phyloP scores from a whole-genome alignment of 2,329 filamentous ascomycete species.

The Aureobasidium sp. region DNA sequence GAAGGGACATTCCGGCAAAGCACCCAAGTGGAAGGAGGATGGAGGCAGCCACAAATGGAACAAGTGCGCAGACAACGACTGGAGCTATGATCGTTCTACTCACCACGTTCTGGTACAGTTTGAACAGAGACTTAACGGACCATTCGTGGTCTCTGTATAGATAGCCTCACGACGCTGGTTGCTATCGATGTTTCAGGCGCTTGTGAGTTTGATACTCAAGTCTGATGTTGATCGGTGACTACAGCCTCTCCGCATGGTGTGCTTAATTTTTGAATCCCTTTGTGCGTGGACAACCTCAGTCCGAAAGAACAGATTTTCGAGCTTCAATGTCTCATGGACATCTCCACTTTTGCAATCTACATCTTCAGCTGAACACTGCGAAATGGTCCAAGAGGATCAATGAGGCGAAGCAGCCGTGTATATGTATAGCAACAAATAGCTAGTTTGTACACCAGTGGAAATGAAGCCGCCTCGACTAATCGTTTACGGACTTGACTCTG shows the following conservation, averaged over 20 bases:
- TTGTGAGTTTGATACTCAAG: too few relatives aligned
- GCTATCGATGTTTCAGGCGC: too few relatives aligned
- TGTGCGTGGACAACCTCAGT: too few relatives aligned
- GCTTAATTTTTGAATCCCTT: too few relatives aligned
- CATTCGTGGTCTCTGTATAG: conserved; percentile 2
- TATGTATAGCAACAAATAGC: conserved; percentile 8
- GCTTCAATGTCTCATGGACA: background rate
- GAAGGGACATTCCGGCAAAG: background rate
- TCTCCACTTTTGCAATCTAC: background rate
- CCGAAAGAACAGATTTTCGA: too few relatives aligned
- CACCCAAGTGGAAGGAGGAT: conserved; percentile 1
- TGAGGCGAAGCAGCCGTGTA: background rate
- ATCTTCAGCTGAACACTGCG: background rate
- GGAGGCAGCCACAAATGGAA: background rate
- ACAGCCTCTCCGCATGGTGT: too few relatives aligned
- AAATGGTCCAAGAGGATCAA: background rate
- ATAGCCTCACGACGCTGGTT: too few relatives aligned
- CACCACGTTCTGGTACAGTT: conserved; percentile 2
- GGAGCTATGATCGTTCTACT: background rate
- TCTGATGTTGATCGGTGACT: too few relatives aligned
- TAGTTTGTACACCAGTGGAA: background rate
- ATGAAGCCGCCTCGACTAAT: background rate
- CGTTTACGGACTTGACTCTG: background rate
- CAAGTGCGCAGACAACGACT: background rate
- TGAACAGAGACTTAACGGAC: background rate